Evolutionary conservation across 73 alveolate genomes (phyloP).

Genomic region (Paramecium caudatum): DNA sequence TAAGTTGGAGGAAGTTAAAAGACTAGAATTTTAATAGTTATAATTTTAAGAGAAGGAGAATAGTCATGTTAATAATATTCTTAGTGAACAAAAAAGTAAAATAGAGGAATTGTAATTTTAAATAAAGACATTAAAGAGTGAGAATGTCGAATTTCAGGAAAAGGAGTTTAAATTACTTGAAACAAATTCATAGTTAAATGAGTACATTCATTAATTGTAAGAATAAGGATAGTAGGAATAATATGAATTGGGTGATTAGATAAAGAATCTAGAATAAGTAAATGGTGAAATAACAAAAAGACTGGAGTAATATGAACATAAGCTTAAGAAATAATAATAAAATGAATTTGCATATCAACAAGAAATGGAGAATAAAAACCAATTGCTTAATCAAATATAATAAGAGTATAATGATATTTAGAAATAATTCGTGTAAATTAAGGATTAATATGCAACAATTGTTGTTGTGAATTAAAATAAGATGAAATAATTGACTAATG

Average conservation of each 20-base stretch:
- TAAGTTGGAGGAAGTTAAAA: conserved; percentile 52
- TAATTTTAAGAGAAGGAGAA: conserved; percentile 22
- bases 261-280: conserved; percentile 44
- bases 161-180: not conserved
- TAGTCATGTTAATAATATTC: conserved; percentile 49
- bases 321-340: not conserved
- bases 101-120: conserved; percentile 44
- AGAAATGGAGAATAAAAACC: not conserved
- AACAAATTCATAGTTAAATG: conserved; percentile 2
- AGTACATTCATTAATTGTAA: conserved; percentile 6
- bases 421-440: not conserved
- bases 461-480: not conserved
- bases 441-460: conserved; percentile 33
- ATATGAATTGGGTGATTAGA: not conserved
- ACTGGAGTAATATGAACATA: conserved; percentile 21
- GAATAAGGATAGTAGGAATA: not conserved
- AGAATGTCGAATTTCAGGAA: conserved; percentile 36
- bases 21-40: conserved; percentile 14
- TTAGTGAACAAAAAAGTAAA: conserved; percentile 21
- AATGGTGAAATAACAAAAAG: conserved; percentile 33
- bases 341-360: not conserved
- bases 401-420: conserved; percentile 23
- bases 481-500: conserved; percentile 11
- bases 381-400: conserved; percentile 5
- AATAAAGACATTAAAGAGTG: conserved; percentile 26